Evolutionary conservation across 164 flowering plant species (phyloP).

Genomic region (Vitis rotundifolia): DNA sequence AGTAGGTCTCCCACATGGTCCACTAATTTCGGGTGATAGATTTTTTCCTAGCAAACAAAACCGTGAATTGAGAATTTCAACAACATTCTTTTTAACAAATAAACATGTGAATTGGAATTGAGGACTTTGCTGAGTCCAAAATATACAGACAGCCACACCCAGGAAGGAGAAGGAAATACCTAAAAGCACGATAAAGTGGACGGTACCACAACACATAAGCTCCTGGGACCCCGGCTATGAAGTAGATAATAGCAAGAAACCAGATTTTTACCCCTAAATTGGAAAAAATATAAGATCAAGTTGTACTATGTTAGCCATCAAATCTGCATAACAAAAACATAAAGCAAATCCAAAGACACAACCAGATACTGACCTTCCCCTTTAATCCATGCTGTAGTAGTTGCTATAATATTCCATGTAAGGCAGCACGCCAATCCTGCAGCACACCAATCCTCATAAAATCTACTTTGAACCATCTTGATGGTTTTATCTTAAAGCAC

Average conservation of each 20-base stretch:
- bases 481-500: too few relatives aligned
- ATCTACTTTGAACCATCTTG: too few relatives aligned
- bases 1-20: too few relatives aligned
- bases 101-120: too few relatives aligned
- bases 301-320: neutral
- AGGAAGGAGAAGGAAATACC: slow-evolving; percentile 42
- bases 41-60: too few relatives aligned
- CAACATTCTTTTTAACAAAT: too few relatives aligned
- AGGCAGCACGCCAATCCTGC: slow-evolving; percentile 67
- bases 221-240: slow-evolving; percentile 93
- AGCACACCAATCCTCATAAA: slow-evolving; percentile 12
- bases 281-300: neutral
- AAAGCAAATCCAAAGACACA: neutral
- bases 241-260: slow-evolving; percentile 95
- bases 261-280: slow-evolving; percentile 77
- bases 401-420: slow-evolving; percentile 85
- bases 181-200: slow-evolving; percentile 94
- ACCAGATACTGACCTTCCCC: slow-evolving; percentile 61
- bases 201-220: slow-evolving; percentile 96
- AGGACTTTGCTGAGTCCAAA: neutral
- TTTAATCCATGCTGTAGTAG: slow-evolving; percentile 88
- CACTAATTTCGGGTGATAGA: too few relatives aligned
- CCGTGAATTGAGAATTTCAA: too few relatives aligned
- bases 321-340: neutral
- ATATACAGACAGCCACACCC: neutral